Base-by-base conservation (phyloP, 108 stramenopile species). In the Pseudonitzschia multiseries region DNA sequence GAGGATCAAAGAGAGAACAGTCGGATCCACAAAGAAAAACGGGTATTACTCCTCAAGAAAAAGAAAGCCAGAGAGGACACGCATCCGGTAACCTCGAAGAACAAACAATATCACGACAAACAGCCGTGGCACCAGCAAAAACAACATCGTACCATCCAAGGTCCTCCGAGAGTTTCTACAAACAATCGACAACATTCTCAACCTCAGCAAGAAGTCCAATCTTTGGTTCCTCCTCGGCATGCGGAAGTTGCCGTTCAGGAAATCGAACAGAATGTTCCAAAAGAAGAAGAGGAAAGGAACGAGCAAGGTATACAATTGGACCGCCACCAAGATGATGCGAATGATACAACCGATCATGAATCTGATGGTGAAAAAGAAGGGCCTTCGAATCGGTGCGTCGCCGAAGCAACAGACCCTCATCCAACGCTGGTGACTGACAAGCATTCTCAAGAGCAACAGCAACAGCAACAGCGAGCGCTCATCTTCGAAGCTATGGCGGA, bases 51-150 rank as follows among this genome's bases (percentile, higher is more conserved):
- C 32, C 33, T 62, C 32, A 62, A 62, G 61, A 33, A 62, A 33
- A 62, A 62, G 33, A 62, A 62, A 40, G 13, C 8, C 15, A 62
- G 61, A 62, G 61, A 62, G 29, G 61, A 62, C 20, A 62, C 61
- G 5, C 61, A 62, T 33, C 61, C 61, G 15, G 40, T n/a, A 40
- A 62, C 61, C 6, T 62, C 61, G 4, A 62, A 56, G 22, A 56
- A 56, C 26, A 56, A 26, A 56, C 12, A 26, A 26, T 56, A 26
- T 2, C 54, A 56, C 54, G 24, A 62, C 14, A 62, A 21, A 62
- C 31, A 21, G 61, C 21, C 54, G 10, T 56, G 22, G 5, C 54
- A 26, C 22, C 54, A 56, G 26, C 36, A 36, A 6, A 36, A 36
- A 6, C 36, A 36, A 6, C 36, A 36, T 4, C 54, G 26, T 4